A percentile compares a stretch with the other conserved stretches of the same genome.
Evolutionary conservation across 352 stramenopile species (phyloP).

Genomic region (Blastocystis sp.): DNA sequence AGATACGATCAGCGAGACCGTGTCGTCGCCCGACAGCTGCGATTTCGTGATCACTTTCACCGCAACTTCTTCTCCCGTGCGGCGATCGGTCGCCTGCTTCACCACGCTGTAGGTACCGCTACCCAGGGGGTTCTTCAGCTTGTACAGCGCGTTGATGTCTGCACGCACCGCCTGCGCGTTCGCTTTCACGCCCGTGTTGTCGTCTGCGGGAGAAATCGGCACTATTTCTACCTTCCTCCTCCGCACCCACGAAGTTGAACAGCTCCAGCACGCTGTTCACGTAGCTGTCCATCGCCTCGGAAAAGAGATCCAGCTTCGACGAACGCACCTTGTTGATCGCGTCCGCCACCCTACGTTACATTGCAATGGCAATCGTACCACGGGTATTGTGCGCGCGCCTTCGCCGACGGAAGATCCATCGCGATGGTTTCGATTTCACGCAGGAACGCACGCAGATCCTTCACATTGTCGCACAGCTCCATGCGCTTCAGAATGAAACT

Average conservation of each 20-base stretch:
- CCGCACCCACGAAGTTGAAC: slow-evolving; percentile 34
- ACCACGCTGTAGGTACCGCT: slow-evolving; percentile 53
- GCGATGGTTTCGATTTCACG: slow-evolving; percentile 55
- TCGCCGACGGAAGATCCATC: slow-evolving; percentile 50
- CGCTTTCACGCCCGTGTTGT: slow-evolving; percentile 37
- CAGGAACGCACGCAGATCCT: slow-evolving; percentile 48
- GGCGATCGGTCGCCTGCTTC: slow-evolving; percentile 27
- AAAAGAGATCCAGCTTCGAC: slow-evolving; percentile 55
- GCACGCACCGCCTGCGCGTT: slow-evolving; percentile 9
- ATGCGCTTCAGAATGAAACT: slow-evolving; percentile 50
- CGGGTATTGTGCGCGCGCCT: slow-evolving; percentile 36
- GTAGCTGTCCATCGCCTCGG: slow-evolving; percentile 41
- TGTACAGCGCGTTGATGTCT: slow-evolving; percentile 53
- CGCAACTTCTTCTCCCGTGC: slow-evolving; percentile 40
- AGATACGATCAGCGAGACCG: slow-evolving; percentile 6
- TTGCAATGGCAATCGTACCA: not conserved
- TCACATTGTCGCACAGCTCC: slow-evolving; percentile 55
- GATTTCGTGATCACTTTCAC: slow-evolving; percentile 55
- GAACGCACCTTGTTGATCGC: slow-evolving; percentile 45
- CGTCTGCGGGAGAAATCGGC: not conserved
- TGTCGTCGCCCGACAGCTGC: slow-evolving; percentile 39
- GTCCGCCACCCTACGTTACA: slow-evolving; percentile 22
- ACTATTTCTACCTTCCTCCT: not conserved
- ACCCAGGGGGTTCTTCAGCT: slow-evolving; percentile 34
- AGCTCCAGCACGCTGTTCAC: slow-evolving; percentile 48